Evolutionary conservation across 2,329 filamentous ascomycete genomes (phyloP).

Genomic region (Sphaceloma murrayae): DNA sequence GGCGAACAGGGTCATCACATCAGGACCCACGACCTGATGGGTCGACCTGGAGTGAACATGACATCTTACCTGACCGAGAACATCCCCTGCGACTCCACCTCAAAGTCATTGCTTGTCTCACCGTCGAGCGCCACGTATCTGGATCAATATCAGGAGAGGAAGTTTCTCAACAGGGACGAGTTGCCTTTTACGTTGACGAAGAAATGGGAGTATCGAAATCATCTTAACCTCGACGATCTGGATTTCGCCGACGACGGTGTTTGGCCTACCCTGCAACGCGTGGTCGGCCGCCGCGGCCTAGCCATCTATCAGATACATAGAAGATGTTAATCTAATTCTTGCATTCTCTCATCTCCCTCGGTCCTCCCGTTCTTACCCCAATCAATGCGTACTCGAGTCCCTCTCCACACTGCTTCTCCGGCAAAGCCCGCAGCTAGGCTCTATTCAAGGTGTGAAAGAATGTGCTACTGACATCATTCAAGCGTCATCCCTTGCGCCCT

Average conservation of each 20-base stretch:
- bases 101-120: conserved; percentile 48
- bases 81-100: conserved; percentile 50
- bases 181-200: conserved; percentile 45
- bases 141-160: conserved; percentile 40
- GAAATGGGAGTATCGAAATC: conserved; percentile 57
- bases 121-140: conserved; percentile 63
- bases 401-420: too few relatives aligned
- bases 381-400: too few relatives aligned
- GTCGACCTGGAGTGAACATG: conserved; percentile 53
- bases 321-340: conserved; percentile 26
- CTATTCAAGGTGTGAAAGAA: too few relatives aligned
- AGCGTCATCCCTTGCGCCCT: too few relatives aligned
- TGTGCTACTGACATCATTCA: too few relatives aligned
- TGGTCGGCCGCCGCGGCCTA: conserved; percentile 41
- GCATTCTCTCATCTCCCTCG: too few relatives aligned
- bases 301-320: conserved; percentile 36
- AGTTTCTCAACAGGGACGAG: conserved; percentile 10
- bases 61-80: conserved; percentile 49
- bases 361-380: too few relatives aligned
- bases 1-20: conserved; percentile 65
- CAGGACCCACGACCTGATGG: conserved; percentile 65
- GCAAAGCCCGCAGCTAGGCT: too few relatives aligned
- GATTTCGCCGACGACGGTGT: conserved; percentile 70
- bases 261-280: conserved; percentile 58
- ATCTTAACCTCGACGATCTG: conserved; percentile 70